Conservation (phyloP, 495 filamentous ascomycete genomes). For the Hyaloscypha bicolor region DNA sequence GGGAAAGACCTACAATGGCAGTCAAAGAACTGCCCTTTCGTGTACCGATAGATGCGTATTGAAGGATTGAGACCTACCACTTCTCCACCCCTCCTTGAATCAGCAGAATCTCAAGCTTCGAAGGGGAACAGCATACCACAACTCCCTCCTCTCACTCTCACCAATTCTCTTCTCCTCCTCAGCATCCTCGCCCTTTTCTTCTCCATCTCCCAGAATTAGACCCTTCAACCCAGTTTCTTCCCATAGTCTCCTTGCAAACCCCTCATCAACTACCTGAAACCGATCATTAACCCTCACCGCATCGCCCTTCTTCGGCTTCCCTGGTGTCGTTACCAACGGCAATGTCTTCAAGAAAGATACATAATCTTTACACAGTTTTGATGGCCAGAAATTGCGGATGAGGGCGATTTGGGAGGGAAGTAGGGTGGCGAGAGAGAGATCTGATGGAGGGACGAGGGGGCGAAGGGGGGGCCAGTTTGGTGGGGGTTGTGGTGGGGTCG, state of each 20-base stretch:
- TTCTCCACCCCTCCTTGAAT: conserved; percentile 70
- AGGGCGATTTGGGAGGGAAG: conserved; percentile 69
- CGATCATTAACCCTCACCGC: conserved; percentile 90
- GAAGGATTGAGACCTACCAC: conserved; percentile 86
- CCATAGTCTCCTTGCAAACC: conserved; percentile 78
- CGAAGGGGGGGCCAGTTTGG: conserved; percentile 80
- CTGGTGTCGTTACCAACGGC: conserved; percentile 79
- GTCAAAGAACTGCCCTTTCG: conserved; percentile 83
- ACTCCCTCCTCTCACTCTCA: conserved; percentile 34
- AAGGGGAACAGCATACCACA: conserved; percentile 36
- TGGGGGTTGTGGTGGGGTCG: conserved; percentile 15
- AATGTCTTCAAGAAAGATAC: conserved; percentile 75
- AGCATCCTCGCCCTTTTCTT: conserved; percentile 26
- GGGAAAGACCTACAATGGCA: conserved; percentile 67
- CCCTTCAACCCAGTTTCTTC: conserved; percentile 59
- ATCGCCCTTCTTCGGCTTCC: conserved; percentile 80
- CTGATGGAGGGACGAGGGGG: conserved; percentile 67
- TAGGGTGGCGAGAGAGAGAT: conserved; percentile 59
- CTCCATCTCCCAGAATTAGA: conserved; percentile 38
- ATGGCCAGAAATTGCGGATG: conserved; percentile 76
- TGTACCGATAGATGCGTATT: conserved; percentile 91
- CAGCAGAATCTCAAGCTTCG: background rate
- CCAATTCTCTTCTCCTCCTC: conserved; percentile 25
- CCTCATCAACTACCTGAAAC: conserved; percentile 77
- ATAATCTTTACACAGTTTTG: conserved; percentile 80